Conservation (phyloP, 2,329 filamentous ascomycete genomes). For the Alternaria ventricosa region DNA sequence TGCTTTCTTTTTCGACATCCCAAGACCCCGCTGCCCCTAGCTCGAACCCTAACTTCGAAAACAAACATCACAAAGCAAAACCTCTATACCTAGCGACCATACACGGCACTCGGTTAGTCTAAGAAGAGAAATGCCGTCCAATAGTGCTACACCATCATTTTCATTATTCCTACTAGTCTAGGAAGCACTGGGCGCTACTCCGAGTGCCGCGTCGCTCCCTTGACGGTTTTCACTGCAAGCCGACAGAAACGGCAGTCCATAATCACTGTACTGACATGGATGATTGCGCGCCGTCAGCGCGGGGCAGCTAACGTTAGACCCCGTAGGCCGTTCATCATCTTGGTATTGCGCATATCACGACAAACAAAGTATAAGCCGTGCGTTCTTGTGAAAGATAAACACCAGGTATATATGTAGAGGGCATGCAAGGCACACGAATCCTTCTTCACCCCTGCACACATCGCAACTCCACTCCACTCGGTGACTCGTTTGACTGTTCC, state of each 20-base stretch:
- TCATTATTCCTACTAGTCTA: not conserved
- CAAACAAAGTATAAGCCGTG: not conserved
- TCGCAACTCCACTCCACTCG: not conserved
- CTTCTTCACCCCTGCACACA: not conserved
- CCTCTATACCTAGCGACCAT: not conserved
- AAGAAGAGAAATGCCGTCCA: not conserved
- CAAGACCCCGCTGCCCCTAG: not conserved
- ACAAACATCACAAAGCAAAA: constrained; percentile 1
- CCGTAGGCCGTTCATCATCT: not conserved
- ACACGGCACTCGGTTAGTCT: not conserved
- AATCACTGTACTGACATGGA: not conserved
- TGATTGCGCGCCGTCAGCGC: not conserved
- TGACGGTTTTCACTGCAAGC: not conserved
- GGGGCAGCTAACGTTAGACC: not conserved
- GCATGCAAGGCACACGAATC: not conserved
- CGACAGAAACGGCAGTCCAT: not conserved
- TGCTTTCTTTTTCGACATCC: not conserved
- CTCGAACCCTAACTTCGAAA: not conserved
- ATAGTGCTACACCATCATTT: not conserved
- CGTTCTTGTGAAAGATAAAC: not conserved
- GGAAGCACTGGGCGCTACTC: not conserved
- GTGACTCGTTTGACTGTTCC: not conserved
- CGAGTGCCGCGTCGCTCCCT: not conserved
- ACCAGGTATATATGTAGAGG: not conserved
- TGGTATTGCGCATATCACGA: not conserved